Base-by-base conservation (phyloP, 1,139 yeast genomes). In the Lodderomyces elongisporus region DNA sequence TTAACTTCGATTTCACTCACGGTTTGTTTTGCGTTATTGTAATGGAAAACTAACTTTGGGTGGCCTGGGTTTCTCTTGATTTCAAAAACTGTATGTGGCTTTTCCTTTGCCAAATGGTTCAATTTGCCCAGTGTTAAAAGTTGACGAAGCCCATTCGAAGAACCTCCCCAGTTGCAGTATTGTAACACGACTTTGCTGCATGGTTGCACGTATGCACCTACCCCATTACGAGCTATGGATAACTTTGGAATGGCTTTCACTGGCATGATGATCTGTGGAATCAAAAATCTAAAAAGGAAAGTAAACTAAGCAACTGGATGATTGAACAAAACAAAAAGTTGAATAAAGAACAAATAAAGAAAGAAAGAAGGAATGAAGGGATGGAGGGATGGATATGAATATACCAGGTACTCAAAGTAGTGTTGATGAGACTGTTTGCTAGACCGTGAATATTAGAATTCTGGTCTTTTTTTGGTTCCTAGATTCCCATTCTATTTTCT, bases 131-230 rank as follows among this genome's bases (percentile, higher is more conserved):
- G 60, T 29, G 70, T 62, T 37, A 91, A 62, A 44, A 85, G 74
- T 37, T 83, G 78, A 44, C 89, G 69, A 62, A 87, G 72, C 4
- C 96, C 96, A 35, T 70, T 69, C 1, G 97, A 89, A 4, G 95
- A 84, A 14, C 97, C 98, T 32, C 96, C 97, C 83, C 93, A 83
- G 67, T 88, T 85, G 64, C 96, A 85, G 61, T 80, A 88, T 41
- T 84, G 79, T 35, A 89, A 58, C 9, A 80, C 74, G 40, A 88
- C 70, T 50, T 73, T 76, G 49, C 75, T 76, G 63, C 96, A 87
- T 35, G 87, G 91, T 30, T 67, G 66, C 10, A 87, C 74, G 52
- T 74, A 87, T 1, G 93, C 77, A 5, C 93, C 93, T 17, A 85
- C 69, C 27, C 96, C 96, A 51, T 88, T 88, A 42, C 88, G 72